Percentiles rank a stretch among this genome's conserved stretches.
Conservation (phyloP, 2,329 filamentous ascomycete genomes). For the Drechslerella coelobrocha region DNA sequence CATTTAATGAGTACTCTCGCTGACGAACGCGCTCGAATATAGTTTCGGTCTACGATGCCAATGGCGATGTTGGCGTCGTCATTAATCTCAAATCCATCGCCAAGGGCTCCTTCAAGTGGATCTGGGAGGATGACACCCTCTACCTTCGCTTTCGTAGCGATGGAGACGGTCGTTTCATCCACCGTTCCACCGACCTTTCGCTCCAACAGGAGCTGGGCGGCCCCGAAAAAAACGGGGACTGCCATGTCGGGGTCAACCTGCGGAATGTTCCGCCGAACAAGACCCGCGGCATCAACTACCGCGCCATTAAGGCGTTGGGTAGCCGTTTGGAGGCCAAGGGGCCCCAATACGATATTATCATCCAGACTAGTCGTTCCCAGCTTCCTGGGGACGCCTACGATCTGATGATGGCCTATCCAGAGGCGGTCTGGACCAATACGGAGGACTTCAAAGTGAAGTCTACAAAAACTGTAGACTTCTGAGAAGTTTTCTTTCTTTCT, state of each 20-base stretch:
- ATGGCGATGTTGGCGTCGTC: conserved; percentile 31
- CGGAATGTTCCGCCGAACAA: not conserved
- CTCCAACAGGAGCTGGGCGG: not conserved
- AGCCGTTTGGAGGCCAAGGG: not conserved
- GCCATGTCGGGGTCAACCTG: conserved; percentile 31
- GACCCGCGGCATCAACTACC: not conserved
- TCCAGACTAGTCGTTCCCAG: not conserved
- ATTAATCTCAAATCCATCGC: conserved; percentile 15
- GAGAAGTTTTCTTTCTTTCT: too few relatives aligned
- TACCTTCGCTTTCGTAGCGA: conserved; percentile 16
- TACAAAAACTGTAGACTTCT: too few relatives aligned
- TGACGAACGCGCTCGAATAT: not conserved
- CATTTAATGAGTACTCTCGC: not conserved
- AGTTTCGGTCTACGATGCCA: conserved; percentile 19
- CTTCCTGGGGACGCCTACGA: not conserved
- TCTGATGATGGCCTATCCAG: not conserved
- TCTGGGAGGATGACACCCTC: conserved; percentile 1
- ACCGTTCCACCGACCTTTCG: conserved; percentile 3
- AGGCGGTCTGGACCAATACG: too few relatives aligned
- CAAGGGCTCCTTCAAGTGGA: conserved; percentile 14
- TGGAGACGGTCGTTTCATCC: not conserved
- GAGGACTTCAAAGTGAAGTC: too few relatives aligned
- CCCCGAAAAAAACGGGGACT: conserved; percentile 9
- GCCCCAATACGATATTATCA: conserved; percentile 13
- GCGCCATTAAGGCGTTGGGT: conserved; percentile 14